phyloP scores from a whole-genome alignment of 2,329 filamentous ascomycete genomes.

The Corynespora cassiicola region DNA sequence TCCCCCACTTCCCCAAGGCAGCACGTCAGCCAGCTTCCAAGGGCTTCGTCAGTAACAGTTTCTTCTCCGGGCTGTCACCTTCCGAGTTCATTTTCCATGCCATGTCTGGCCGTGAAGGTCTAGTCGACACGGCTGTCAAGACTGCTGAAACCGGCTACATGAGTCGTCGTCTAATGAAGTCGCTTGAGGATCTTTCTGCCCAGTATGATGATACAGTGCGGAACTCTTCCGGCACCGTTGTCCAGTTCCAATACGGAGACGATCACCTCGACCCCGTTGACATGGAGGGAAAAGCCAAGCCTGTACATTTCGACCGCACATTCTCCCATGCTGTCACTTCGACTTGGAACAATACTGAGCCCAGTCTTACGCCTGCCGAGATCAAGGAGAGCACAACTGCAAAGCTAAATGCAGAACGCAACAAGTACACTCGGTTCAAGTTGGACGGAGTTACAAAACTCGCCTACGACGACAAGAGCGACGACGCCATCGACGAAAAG shows the following conservation, averaged over 20 bases:
- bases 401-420: constrained; percentile 72
- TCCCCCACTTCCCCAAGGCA: constrained; percentile 96
- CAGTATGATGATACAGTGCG: constrained; percentile 95
- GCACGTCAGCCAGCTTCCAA: constrained; percentile 91
- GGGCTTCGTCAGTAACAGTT: constrained; percentile 96
- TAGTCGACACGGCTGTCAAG: constrained; percentile 98
- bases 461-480: constrained; percentile 72
- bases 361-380: constrained; percentile 74
- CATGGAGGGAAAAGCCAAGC: constrained; percentile 93
- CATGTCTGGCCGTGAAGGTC: constrained; percentile 96
- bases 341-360: constrained; percentile 81
- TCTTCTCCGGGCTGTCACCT: constrained; percentile 89
- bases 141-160: constrained; percentile 99
- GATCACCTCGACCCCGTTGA: constrained; percentile 95
- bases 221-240: constrained; percentile 85
- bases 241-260: constrained; percentile 97
- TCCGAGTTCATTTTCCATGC: constrained; percentile 98
- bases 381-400: constrained; percentile 72
- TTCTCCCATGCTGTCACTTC: constrained; percentile 79
- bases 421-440: constrained; percentile 52
- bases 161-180: constrained; percentile 98
- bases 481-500: constrained; percentile 61
- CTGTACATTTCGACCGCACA: constrained; percentile 89
- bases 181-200: constrained; percentile 89
- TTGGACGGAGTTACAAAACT: constrained; percentile 55